Percentiles rank a stretch among this genome's conserved stretches.
phyloP scores from a whole-genome alignment of 192 early-diverging fungal species.

The Backusella psychrophila region DNA sequence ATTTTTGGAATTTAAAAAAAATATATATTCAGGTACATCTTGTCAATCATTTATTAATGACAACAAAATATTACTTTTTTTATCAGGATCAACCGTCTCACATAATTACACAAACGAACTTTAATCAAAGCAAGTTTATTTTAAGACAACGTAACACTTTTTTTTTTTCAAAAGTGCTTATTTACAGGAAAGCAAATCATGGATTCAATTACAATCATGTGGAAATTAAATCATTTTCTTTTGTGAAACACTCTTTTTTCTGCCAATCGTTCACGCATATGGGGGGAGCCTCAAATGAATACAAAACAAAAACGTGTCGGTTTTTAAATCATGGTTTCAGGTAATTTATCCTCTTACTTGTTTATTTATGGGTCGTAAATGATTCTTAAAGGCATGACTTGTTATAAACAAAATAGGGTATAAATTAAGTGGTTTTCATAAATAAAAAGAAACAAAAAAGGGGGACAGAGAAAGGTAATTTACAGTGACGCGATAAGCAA shows the following conservation, averaged over 20 bases:
- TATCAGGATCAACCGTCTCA: too few relatives aligned
- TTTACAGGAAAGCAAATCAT: background rate
- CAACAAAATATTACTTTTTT: too few relatives aligned
- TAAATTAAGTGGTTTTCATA: background rate
- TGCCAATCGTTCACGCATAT: background rate
- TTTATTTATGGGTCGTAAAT: background rate
- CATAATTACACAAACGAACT: too few relatives aligned
- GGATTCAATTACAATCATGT: background rate
- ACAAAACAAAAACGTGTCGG: slow-evolving; percentile 1
- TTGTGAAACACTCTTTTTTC: slow-evolving; percentile 1
- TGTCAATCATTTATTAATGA: too few relatives aligned
- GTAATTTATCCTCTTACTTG: background rate
- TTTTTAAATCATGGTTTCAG: background rate
- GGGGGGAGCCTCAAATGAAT: background rate
- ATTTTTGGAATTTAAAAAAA: too few relatives aligned
- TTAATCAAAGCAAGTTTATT: background rate
- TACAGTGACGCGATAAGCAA: background rate
- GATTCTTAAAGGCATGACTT: background rate
- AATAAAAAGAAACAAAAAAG: background rate
- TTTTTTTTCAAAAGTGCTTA: too few relatives aligned
- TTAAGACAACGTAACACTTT: background rate
- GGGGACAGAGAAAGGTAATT: background rate
- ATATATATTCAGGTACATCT: too few relatives aligned
- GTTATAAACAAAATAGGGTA: background rate
- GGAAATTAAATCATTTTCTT: background rate